phyloP scores from a whole-genome alignment of 495 filamentous ascomycete species.

The Annulohypoxylon nitens region DNA sequence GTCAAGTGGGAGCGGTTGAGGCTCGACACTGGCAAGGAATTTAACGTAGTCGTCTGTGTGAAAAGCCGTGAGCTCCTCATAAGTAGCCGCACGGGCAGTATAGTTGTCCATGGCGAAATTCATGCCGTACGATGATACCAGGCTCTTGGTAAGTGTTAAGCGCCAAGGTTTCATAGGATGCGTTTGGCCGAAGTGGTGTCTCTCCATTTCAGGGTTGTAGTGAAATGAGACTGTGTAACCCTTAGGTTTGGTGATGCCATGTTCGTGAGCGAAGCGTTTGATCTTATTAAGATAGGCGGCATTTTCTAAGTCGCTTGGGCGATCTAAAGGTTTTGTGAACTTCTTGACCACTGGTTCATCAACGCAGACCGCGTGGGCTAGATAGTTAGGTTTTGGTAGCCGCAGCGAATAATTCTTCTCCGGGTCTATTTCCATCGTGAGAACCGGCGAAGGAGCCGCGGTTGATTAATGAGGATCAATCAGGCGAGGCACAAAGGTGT shows the following conservation, averaged over 20 bases:
- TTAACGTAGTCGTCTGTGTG: conserved; percentile 91
- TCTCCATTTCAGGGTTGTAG: conserved; percentile 93
- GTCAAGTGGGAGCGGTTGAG: conserved; percentile 63
- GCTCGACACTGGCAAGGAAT: conserved; percentile 74
- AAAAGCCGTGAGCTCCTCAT: conserved; percentile 88
- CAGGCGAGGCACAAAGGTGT: neutral
- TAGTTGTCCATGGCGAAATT: conserved; percentile 96
- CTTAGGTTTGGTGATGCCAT: conserved; percentile 80
- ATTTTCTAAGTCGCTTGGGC: conserved; percentile 68
- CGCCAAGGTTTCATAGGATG: conserved; percentile 99
- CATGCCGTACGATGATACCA: conserved; percentile 94
- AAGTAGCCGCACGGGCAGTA: conserved; percentile 81
- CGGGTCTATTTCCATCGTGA: conserved; percentile 47
- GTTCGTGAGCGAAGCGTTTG: conserved; percentile 73
- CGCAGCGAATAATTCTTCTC: conserved; percentile 51
- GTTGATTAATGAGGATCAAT: neutral
- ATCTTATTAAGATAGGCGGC: conserved; percentile 74
- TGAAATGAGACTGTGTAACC: conserved; percentile 96
- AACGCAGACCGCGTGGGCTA: conserved; percentile 59
- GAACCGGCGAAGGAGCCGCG: conserved; percentile 17
- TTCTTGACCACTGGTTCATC: conserved; percentile 76
- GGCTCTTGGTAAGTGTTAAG: conserved; percentile 91
- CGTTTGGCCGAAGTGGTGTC: conserved; percentile 92
- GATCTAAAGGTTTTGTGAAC: conserved; percentile 68
- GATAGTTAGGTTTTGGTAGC: conserved; percentile 64